These are phyloP conservation scores for Dissophora ornata DNA, from an alignment of 192 early-diverging fungal genomes.

Conservation along the genomic window DNA sequence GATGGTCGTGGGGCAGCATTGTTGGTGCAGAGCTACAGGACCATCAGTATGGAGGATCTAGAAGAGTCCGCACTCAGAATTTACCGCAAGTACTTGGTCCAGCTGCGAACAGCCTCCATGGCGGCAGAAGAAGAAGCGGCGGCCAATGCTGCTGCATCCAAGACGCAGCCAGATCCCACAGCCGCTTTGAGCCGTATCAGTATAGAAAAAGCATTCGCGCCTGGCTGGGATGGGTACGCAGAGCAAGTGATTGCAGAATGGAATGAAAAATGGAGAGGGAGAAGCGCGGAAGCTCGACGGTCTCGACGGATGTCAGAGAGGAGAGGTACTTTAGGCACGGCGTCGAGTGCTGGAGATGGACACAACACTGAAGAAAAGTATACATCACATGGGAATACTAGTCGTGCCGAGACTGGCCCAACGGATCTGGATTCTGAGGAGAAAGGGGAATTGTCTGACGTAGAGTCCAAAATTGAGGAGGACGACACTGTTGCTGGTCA, in stretches of 20 bases:
- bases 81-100: constrained; percentile 47
- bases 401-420: neutral
- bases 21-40: constrained; percentile 36
- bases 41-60: constrained; percentile 48
- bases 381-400: neutral
- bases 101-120: constrained; percentile 45
- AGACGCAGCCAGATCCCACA: neutral
- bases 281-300: constrained; percentile 13
- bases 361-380: neutral
- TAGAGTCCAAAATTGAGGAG: neutral
- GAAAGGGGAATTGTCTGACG: neutral
- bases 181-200: neutral
- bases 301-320: constrained; percentile 12
- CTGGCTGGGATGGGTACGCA: constrained; percentile 47
- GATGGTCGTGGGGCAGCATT: constrained; percentile 17
- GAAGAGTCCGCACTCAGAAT: constrained; percentile 47
- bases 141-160: neutral
- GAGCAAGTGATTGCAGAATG: constrained; percentile 49
- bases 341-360: neutral
- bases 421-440: neutral
- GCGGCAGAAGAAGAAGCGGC: constrained; percentile 32
- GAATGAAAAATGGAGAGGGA: constrained; percentile 45
- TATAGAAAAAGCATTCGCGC: constrained; percentile 8
- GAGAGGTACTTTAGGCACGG: neutral
- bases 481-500: neutral